Evolutionary conservation across 257 asterid genomes (phyloP).

Genomic region (Solanum chaucha): DNA sequence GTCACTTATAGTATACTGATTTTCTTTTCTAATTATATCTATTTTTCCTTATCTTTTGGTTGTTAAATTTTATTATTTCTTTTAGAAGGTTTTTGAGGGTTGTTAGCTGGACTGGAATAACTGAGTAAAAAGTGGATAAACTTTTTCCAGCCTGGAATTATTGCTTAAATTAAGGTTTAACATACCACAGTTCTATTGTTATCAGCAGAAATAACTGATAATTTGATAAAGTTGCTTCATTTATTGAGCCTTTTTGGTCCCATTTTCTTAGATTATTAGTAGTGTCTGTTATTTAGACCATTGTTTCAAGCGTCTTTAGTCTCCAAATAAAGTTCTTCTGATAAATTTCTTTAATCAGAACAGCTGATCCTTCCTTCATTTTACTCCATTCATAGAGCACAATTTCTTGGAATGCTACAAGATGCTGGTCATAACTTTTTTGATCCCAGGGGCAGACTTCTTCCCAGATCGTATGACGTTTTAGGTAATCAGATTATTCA

Average conservation of each 20-base stretch:
- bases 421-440: conserved; percentile 66
- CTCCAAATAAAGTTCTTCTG: conserved; percentile 1
- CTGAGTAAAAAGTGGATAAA: not conserved
- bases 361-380: conserved; percentile 3
- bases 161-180: not conserved
- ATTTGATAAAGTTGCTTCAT: not conserved
- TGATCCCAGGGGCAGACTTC: conserved; percentile 88
- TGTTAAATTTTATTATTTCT: not conserved
- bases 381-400: conserved; percentile 34
- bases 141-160: not conserved
- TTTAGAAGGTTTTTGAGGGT: not conserved
- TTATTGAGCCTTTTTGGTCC: not conserved
- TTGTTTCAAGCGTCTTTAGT: not conserved
- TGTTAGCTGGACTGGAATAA: not conserved
- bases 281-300: not conserved
- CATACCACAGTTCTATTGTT: not conserved
- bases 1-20: not conserved
- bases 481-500: conserved; percentile 40
- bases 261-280: not conserved
- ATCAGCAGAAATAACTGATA: not conserved
- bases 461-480: conserved; percentile 73
- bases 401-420: conserved; percentile 64
- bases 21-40: not conserved
- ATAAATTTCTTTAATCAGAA: conserved; percentile 1
- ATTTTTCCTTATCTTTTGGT: not conserved